A percentile compares a stretch with the other conserved stretches of the same genome.
These are phyloP conservation scores for Nicotiana benthamiana DNA, from an alignment of 257 asterid genomes.

Conservation along the genomic window DNA sequence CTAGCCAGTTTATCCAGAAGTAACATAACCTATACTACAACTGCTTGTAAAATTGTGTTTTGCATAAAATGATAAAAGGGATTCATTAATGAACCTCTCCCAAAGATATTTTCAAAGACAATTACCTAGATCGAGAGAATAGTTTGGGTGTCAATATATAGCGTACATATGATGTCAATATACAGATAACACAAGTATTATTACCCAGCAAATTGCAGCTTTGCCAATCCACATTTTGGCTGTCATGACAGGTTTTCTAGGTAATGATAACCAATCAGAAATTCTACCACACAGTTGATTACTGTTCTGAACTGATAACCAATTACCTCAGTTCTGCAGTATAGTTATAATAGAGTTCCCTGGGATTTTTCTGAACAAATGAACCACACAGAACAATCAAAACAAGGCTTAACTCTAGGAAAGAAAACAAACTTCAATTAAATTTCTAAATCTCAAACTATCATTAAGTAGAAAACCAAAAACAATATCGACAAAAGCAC, in stretches of 20 bases:
- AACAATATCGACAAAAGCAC: slow-evolving; percentile 15
- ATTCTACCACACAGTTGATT: slow-evolving; percentile 1
- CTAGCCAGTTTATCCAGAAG: neutral
- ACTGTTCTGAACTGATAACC: slow-evolving; percentile 6
- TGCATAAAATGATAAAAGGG: neutral
- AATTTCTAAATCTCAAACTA: slow-evolving; percentile 2
- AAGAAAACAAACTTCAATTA: slow-evolving; percentile 1
- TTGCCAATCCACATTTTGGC: neutral
- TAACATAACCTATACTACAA: neutral
- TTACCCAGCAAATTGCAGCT: neutral
- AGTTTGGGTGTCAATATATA: neutral
- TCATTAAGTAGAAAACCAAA: slow-evolving; percentile 14
- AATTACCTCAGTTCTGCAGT: slow-evolving; percentile 12
- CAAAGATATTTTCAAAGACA: neutral
- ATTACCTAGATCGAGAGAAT: neutral
- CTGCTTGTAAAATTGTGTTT: neutral
- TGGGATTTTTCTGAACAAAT: slow-evolving; percentile 8
- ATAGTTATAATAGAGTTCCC: slow-evolving; percentile 10
- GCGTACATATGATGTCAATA: neutral
- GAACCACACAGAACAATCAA: slow-evolving; percentile 13
- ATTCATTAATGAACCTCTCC: neutral
- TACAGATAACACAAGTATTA: neutral
- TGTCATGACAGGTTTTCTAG: neutral
- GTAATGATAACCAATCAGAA: neutral
- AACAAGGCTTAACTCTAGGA: neutral